Base-by-base conservation (phyloP, 768 basidiomycete genomes). In the Naematelia aurantialba region DNA sequence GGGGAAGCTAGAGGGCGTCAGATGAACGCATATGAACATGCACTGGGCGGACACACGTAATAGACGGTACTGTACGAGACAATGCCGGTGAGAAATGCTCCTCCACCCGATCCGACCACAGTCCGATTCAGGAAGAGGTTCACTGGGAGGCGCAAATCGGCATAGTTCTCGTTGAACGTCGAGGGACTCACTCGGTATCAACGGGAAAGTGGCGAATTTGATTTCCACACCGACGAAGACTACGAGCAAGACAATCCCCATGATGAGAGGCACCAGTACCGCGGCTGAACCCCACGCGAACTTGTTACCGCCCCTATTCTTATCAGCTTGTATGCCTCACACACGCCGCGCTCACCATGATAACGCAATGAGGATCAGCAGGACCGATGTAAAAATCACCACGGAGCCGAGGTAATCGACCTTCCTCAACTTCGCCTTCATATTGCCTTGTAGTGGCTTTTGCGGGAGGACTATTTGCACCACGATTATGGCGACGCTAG, bases 111-210 rank as follows among this genome's bases (percentile, higher is more conserved):
- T 0, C 85, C 86, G 0, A 80, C 79, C 0, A 87, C 85, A 0
- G 86, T 88, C 29, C 78, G 62, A 50, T 85, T 80, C 60, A 80
- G 82, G 79, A 87, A 87, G 42, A 88, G 87, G 68, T 84, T 82
- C 84, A 87, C 34, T 39, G 34, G 8, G 34, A 39, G 34, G n/a
- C 8, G 34, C 17, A 39, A 39, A 39, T 39, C n/a, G n/a, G n/a
- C n/a, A n/a, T n/a, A n/a, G n/a, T n/a, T n/a, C n/a, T n/a, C n/a
- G n/a, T n/a, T n/a, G n/a, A n/a, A n/a, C n/a, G n/a, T n/a, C n/a
- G n/a, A n/a, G n/a, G n/a, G 34, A 39, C 34, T 39, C 8, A 39
- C 34, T 52, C 0, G 87, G 87, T 2, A 88, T 82, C 56, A 87
- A 85, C 0, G 87, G 87, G 8, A 88, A 79, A 52, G 75, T 78